Evolutionary conservation across 768 basidiomycete genomes (phyloP).

Genomic region (Rhizopogon salebrosus): DNA sequence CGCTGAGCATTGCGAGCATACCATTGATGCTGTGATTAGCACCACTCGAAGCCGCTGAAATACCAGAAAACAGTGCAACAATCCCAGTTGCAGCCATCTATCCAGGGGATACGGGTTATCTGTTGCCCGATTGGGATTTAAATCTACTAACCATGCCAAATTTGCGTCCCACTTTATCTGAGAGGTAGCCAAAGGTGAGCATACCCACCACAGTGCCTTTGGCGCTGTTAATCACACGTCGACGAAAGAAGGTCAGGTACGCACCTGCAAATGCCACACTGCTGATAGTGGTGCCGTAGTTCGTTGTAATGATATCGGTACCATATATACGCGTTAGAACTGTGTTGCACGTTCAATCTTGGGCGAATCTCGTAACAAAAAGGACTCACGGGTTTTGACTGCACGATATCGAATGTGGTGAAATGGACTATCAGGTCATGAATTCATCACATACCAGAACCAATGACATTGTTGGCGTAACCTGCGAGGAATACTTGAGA

Average conservation of each 20-base stretch:
- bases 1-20: conserved; percentile 71
- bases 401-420: conserved; percentile 1
- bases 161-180: conserved; percentile 83
- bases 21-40: conserved; percentile 67
- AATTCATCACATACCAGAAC: conserved; percentile 48
- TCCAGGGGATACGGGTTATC: conserved; percentile 12
- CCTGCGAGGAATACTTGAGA: conserved; percentile 35
- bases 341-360: conserved; percentile 23
- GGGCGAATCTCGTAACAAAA: background rate
- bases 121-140: background rate
- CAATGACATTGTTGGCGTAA: conserved; percentile 79
- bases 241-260: conserved; percentile 60
- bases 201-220: conserved; percentile 87
- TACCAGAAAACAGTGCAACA: conserved; percentile 76
- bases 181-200: conserved; percentile 76
- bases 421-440: background rate
- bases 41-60: conserved; percentile 81
- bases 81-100: conserved; percentile 82
- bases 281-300: conserved; percentile 58
- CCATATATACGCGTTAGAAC: conserved; percentile 74
- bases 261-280: conserved; percentile 80
- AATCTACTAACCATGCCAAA: conserved; percentile 70
- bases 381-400: conserved; percentile 65
- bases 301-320: conserved; percentile 37
- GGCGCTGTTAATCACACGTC: conserved; percentile 61